A percentile compares a stretch with the other conserved stretches of the same genome.
phyloP scores from a whole-genome alignment of 208 protist species.

The Crithidia acanthocephali region DNA sequence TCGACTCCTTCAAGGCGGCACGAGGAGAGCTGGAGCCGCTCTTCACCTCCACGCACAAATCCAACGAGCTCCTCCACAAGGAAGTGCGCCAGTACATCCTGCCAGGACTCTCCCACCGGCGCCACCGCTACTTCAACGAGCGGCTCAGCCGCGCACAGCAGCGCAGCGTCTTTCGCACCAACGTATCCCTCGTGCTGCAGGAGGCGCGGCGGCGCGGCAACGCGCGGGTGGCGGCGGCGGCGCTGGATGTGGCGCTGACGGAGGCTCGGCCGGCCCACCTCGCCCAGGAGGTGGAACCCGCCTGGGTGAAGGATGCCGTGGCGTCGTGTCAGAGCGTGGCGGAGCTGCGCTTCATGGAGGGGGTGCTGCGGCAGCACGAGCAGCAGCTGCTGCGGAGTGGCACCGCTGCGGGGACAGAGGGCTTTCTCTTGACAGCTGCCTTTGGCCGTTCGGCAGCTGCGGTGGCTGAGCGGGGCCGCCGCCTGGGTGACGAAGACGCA shows the following conservation, averaged over 20 bases:
- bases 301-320: slow-evolving; percentile 76
- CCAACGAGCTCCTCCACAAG: slow-evolving; percentile 34
- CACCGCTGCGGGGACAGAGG: slow-evolving; percentile 13
- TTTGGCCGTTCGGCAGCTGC: slow-evolving; percentile 24
- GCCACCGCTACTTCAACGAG: slow-evolving; percentile 17
- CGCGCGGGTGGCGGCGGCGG: slow-evolving; percentile 46
- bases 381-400: slow-evolving; percentile 25
- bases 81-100: slow-evolving; percentile 47
- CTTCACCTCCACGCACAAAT: slow-evolving; percentile 46
- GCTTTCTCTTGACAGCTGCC: slow-evolving; percentile 24
- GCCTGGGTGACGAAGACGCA: slow-evolving; percentile 14
- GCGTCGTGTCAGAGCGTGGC: slow-evolving; percentile 46
- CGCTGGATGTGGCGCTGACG: slow-evolving; percentile 48
- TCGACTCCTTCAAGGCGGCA: slow-evolving; percentile 63
- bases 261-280: slow-evolving; percentile 22
- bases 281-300: slow-evolving; percentile 42
- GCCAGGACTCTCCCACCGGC: slow-evolving; percentile 22
- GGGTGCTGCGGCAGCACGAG: slow-evolving; percentile 33
- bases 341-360: slow-evolving; percentile 56
- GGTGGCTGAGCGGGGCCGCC: slow-evolving; percentile 9
- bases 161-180: slow-evolving; percentile 53
- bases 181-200: slow-evolving; percentile 62
- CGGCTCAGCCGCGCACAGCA: slow-evolving; percentile 39
- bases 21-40: slow-evolving; percentile 45
- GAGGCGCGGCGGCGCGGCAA: slow-evolving; percentile 55